Evolutionary conservation across 805 yeast genomes (phyloP), one percentile per base, ranked within the genome.

Genomic region (Starmerella stigmatis): DNA sequence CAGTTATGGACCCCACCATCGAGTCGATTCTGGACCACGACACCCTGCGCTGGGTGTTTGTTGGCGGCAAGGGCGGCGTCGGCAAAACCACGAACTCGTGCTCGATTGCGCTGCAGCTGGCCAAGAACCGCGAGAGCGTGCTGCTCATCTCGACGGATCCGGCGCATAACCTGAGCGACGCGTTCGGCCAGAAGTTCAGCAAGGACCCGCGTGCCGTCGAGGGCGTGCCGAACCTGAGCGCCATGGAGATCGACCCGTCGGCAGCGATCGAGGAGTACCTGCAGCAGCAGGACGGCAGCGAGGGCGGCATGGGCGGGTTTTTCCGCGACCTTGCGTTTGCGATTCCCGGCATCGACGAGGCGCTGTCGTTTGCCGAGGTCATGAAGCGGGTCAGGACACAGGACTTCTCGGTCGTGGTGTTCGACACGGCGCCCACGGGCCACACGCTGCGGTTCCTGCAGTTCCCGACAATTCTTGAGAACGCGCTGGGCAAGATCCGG

Each of bases 371-470:
- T 61, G 92, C 94, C 81, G 98, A 92, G 67, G 97, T 92, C 27
- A 76, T 92, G 73, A 92, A 92, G 64, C 97, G 92, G 61, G 88
- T 92, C 65, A 88, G 86, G 66, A 78, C 75, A 54, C 67, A 73
- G 49, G 71, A 71, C 38, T 92, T 82, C 62, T 86, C 83, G 55
- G 86, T 94, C 8, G 88, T 92, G 53, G 86, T 92, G 54, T 92
- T 92, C 60, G 99, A 92, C 64, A 92, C 99, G n/a, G 98, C 99
- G 0, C 99, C 99, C 57, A 92, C 99, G 0, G 99, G 99, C 29
- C 99, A 92, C 66, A 92, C 98, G 2, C 71, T 92, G 57, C 77
- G 99, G 59, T 92, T 92, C 64, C 72, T 92, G 63, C 96, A 88
- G 65, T 76, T 92, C 59, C 99, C 99, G 30, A 76, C 94, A 23